phyloP scores from a whole-genome alignment of 1,139 yeast species.

The Geotrichum europaeum region DNA sequence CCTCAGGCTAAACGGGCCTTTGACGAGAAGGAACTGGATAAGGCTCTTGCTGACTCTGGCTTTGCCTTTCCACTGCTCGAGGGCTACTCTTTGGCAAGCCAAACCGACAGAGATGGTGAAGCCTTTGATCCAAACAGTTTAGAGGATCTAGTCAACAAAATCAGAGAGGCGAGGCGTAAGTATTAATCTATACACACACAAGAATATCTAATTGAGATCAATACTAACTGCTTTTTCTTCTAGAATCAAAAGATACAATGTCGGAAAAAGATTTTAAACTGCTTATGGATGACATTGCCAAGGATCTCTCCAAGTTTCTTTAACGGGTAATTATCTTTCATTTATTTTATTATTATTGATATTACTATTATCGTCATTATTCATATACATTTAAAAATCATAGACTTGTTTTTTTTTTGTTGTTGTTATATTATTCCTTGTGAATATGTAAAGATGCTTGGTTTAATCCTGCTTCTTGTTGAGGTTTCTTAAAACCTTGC shows the following conservation, averaged over 20 bases:
- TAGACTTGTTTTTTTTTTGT: not conserved
- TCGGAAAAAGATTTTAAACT: constrained; percentile 25
- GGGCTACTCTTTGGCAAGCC: constrained; percentile 12
- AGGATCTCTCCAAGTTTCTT: constrained; percentile 14
- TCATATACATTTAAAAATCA: not conserved
- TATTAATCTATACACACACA: not conserved
- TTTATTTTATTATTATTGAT: not conserved
- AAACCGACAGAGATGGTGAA: constrained; percentile 17
- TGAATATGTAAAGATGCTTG: not conserved
- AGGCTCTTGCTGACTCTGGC: constrained; percentile 8
- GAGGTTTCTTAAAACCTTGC: constrained; percentile 30
- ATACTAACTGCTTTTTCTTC: not conserved
- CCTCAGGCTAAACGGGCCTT: not conserved
- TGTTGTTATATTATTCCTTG: not conserved
- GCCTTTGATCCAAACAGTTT: constrained; percentile 24
- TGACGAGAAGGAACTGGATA: constrained; percentile 12
- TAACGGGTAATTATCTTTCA: not conserved
- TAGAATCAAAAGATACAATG: constrained; percentile 18
- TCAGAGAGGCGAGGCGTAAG: constrained; percentile 24
- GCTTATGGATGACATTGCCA: constrained; percentile 28
- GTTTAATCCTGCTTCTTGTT: constrained; percentile 22
- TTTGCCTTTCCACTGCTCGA: constrained; percentile 14
- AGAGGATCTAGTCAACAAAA: constrained; percentile 26
- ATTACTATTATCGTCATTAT: not conserved
- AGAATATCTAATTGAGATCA: not conserved